Evolutionary conservation across 352 stramenopile species (phyloP), one percentile per base, ranked within the genome.

Genomic region (Globisporangium nagaii): DNA sequence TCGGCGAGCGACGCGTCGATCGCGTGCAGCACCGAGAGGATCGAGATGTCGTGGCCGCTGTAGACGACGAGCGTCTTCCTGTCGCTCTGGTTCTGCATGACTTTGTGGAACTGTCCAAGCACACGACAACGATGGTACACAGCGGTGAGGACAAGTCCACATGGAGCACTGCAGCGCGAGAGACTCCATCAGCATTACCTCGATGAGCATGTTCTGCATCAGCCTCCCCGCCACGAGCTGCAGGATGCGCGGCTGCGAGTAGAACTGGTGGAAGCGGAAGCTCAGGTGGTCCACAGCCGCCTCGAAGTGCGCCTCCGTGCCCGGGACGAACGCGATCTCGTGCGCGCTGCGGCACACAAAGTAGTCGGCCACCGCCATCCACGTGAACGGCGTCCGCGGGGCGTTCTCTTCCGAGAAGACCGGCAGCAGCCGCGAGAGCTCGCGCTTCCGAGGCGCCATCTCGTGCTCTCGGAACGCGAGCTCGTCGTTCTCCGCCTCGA

Each of bases 221-320:
- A 93, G 60, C 5, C 68, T 64, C 7, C 77, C 75, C 15, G 71
- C 78, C 31, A 92, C 79, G 36, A 88, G 68, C 34, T 73, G 73
- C 13, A 88, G 53, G 49, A 94, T 89, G 45, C 62, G 70, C 19
- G 53, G 62, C 61, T 94, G 53, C 27, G 81, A 79, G 58, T 92
- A 94, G 56, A 90, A 94, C 62, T 89, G 71, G 41, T 89, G 73
- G 47, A 92, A 94, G 47, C 84, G 79, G 46, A 83, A 89, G 20
- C 71, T 70, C 27, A 91, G 66, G 56, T 94, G 81, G 20, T 66
- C 56, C 52, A 78, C 58, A 0, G 66, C 68, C 1, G 53, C 66
- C 20, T 83, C 53, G 9, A 44, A 28, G 11, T 80, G 65, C 7
- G 60, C 53, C 54, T 88, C 67, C 0, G 80, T 89, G 3, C 78